Base-by-base conservation (phyloP, 73 alveolate genomes). In the Durusdinium trenchii region DNA sequence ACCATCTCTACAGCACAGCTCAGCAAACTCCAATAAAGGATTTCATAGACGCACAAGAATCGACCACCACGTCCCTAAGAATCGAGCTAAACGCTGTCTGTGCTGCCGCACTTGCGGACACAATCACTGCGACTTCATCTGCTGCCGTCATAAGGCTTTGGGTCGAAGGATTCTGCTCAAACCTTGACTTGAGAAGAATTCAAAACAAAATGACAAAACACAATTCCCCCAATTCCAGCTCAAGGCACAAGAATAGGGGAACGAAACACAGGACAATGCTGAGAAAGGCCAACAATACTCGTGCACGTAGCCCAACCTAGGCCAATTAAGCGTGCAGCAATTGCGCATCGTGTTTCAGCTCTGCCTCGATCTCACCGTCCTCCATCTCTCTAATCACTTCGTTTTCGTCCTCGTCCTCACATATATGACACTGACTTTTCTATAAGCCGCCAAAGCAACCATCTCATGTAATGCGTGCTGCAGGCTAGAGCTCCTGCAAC, bases 51-150 rank as follows among this genome's bases (percentile, higher is more conserved):
- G 30, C n/a, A 36, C 86, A 14, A n/a, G 45, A 7, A 69, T 7
- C 9, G 16, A 57, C 57, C 62, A n/a, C 36, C 46, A 20, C 20
- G 4, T 42, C 42, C 67, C 96, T 67, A 14, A 54, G 96, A 5
- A 10, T 40, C 73, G 40, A 1, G 78, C 98, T 91, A 6, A 91
- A 81, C 6, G 98, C 98, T 38, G 98, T 76, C 38, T 91, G 89
- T 52, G 98, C 98, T 0, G 98, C 98, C 6, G 98, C 98, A 38
- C 98, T 91, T 76, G 98, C 98, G 26, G 98, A 91, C 76, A 91
- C 89, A n/a, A 91, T 91, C 36, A 91, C 98, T 26, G 57, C 87
- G 16, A 91, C 61, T 48, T 91, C 98, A 50, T 91, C 98, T 10
- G 98, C 64, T 6, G 98, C 32, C 36, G 94, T 75, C 73, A 84